phyloP scores from a whole-genome alignment of 306 rosid species.

The Arachis stenosperma region DNA sequence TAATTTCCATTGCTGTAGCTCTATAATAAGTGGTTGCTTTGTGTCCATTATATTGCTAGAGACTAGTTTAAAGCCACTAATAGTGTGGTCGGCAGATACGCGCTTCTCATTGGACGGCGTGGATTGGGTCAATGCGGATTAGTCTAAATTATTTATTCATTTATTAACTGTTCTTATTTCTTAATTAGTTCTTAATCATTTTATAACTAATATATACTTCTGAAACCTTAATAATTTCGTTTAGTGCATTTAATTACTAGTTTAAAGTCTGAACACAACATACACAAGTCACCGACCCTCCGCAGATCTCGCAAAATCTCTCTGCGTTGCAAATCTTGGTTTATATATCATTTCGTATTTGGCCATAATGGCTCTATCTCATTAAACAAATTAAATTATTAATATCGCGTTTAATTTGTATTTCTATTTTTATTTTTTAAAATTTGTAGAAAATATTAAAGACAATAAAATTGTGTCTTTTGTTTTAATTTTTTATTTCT shows the following conservation, averaged over 20 bases:
- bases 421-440: too few species aligned
- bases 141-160: conserved; percentile 12
- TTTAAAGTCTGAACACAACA: conserved; percentile 18
- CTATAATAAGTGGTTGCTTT: conserved; percentile 19
- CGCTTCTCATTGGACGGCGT: conserved; percentile 58
- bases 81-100: conserved; percentile 59
- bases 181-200: neutral
- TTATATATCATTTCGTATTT: conserved; percentile 25
- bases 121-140: conserved; percentile 43
- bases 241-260: neutral
- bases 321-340: conserved; percentile 52
- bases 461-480: too few species aligned
- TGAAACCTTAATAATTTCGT: conserved; percentile 2
- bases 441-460: too few species aligned
- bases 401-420: too few species aligned
- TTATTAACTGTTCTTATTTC: neutral
- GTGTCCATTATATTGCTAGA: neutral
- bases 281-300: conserved; percentile 46
- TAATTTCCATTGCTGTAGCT: neutral
- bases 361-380: too few species aligned
- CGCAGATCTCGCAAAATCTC: conserved; percentile 58
- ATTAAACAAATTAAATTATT: too few species aligned
- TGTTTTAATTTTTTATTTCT: too few species aligned
- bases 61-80: conserved; percentile 26
- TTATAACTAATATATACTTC: neutral